A percentile compares a stretch with the other conserved stretches of the same genome.
Conservation (phyloP, 805 yeast species). For the Myxozyma geophila region DNA sequence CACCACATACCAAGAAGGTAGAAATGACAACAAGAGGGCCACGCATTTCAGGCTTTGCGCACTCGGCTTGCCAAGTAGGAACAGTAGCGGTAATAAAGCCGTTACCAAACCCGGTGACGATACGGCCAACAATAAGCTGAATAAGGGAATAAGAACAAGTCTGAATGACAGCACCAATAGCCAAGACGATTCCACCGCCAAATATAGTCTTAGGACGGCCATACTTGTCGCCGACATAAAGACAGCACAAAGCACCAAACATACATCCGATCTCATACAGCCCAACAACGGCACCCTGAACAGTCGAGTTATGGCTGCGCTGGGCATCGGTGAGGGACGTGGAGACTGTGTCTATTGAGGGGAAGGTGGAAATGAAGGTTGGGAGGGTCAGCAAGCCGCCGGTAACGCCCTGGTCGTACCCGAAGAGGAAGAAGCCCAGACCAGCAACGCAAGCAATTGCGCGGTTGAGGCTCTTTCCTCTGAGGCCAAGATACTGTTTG, state of each 20-base stretch:
- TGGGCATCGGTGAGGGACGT: slow-evolving; percentile 5
- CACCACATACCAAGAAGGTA: slow-evolving; percentile 72
- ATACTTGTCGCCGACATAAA: slow-evolving; percentile 60
- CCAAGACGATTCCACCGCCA: slow-evolving; percentile 59
- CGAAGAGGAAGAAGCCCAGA: slow-evolving; percentile 68
- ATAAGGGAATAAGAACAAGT: slow-evolving; percentile 61
- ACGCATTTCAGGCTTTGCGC: slow-evolving; percentile 66
- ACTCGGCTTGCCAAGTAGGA: slow-evolving; percentile 82
- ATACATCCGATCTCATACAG: slow-evolving; percentile 75
- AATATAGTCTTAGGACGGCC: slow-evolving; percentile 71
- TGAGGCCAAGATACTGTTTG: slow-evolving; percentile 48
- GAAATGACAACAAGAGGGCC: slow-evolving; percentile 71
- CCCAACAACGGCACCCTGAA: slow-evolving; percentile 38
- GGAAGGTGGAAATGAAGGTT: slow-evolving; percentile 25
- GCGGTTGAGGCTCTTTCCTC: slow-evolving; percentile 57
- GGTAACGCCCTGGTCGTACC: slow-evolving; percentile 83
- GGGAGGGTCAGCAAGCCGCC: slow-evolving; percentile 39
- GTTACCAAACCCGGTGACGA: slow-evolving; percentile 72
- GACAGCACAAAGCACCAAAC: slow-evolving; percentile 68
- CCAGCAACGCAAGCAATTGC: slow-evolving; percentile 64
- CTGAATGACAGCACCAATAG: slow-evolving; percentile 65
- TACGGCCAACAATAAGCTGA: slow-evolving; percentile 76
- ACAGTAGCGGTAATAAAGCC: slow-evolving; percentile 77
- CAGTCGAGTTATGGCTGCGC: slow-evolving; percentile 19
- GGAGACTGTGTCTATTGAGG: slow-evolving; percentile 17